Evolutionary conservation across 441 rosid species (phyloP).

Genomic region (Francoa sonchifolia): DNA sequence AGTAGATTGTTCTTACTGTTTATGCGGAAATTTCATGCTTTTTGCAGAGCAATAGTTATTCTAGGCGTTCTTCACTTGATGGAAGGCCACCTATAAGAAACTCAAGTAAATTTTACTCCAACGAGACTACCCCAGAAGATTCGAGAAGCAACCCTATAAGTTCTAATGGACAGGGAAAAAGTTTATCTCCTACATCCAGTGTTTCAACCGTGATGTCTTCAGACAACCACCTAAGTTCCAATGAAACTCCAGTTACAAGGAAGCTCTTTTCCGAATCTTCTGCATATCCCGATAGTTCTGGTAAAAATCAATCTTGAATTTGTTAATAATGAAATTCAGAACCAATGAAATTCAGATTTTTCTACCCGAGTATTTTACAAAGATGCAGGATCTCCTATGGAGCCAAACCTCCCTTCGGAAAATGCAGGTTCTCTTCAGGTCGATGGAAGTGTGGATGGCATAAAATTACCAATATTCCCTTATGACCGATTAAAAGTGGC

Average conservation of each 20-base stretch:
- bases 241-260: constrained; percentile 30
- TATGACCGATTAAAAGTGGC: constrained; percentile 36
- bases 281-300: constrained; percentile 22
- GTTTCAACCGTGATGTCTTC: constrained; percentile 24
- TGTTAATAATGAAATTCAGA: neutral
- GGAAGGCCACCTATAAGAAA: constrained; percentile 38
- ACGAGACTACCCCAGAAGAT: constrained; percentile 38
- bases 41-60: no score
- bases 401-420: constrained; percentile 12
- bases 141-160: constrained; percentile 38
- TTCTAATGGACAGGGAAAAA: constrained; percentile 42
- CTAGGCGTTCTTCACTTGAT: constrained; percentile 2
- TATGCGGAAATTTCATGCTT: no score
- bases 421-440: constrained; percentile 13
- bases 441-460: constrained; percentile 13
- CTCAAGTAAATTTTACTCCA: constrained; percentile 32
- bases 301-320: constrained; percentile 14
- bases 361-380: no score
- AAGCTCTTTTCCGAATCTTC: constrained; percentile 38
- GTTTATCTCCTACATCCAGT: constrained; percentile 28
- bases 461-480: constrained; percentile 28
- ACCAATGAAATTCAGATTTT: constrained; percentile 1
- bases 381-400: constrained; percentile 38
- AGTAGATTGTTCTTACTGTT: no score
- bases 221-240: constrained; percentile 19